Evolutionary conservation across 1,284 basidiomycete genomes (phyloP), one percentile per base, ranked within the genome.

Genomic region (Ceratorhiza oryzae-sativae): DNA sequence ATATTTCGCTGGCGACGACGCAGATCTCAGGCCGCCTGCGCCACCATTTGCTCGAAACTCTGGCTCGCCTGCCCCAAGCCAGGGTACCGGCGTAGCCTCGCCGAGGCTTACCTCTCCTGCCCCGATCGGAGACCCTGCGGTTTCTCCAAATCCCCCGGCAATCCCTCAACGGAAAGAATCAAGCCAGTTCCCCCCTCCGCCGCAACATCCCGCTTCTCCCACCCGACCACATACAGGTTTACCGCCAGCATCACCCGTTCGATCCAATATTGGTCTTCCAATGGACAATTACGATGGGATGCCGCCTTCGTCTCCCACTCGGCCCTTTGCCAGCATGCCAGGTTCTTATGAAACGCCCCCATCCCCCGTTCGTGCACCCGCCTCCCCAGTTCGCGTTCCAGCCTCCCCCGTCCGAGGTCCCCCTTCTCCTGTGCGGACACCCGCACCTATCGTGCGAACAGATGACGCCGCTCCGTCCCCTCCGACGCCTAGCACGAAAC

Each of bases 161-260:
- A 45, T 41, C 10, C 49, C 53, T 3, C 36, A 68, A 30, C 51
- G 53, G n/a, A 55, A 56, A 42, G 65, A 68, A 1, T 46, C 51
- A 4, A 36, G 20, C 10, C 49, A 68, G 36, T 68, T 56, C 20
- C 65, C 51, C 46, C 65, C 65, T 15, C 65, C 65, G 10, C 65
- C 65, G n/a, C 65, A 68, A 36, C 65, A 68, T 23, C 65, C 65
- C 3, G 65, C 53, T 58, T n/a, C 65, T 2, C 53, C 65, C 9
- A 39, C 30, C 13, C 8, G 65, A 20, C 3, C 49, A 5, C 39
- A 46, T 23, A 25, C 41, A 13, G 53, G 51, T 3, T 32, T 39
- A 39, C 36, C 36, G 36, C 36, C 36, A 13, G 36, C 36, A 39
- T 39, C 36, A 13, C 36, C 36, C 36, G 36, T 39, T 39, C 36